These are phyloP conservation scores for Jamesozyma lodderae DNA, from an alignment of 805 yeast genomes.

Conservation along the genomic window DNA sequence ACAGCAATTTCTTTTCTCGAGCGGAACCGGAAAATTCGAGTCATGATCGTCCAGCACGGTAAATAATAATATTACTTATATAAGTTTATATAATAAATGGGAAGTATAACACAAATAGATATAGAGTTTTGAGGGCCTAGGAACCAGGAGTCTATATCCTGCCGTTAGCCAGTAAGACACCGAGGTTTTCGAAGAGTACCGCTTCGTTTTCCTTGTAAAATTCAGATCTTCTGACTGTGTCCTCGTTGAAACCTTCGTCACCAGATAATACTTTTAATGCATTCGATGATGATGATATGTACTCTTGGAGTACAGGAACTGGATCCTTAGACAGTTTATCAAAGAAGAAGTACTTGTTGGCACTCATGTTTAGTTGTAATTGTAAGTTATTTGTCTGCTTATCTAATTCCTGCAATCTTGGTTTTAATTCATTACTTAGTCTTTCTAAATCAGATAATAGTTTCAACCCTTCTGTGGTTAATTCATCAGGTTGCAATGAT, in stretches of 20 bases:
- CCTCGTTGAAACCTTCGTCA: conserved; percentile 86
- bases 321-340: conserved; percentile 69
- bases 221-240: conserved; percentile 71
- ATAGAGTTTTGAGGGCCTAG: background rate
- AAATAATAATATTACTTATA: too few species aligned
- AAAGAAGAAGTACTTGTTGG: conserved; percentile 72
- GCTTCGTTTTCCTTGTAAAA: conserved; percentile 65
- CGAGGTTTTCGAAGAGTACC: conserved; percentile 67
- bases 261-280: conserved; percentile 79
- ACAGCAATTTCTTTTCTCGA: background rate
- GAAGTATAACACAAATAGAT: background rate
- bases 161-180: conserved; percentile 48
- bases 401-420: conserved; percentile 36
- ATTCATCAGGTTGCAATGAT: conserved; percentile 11
- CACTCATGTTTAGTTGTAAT: conserved; percentile 43
- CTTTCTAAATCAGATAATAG: conserved; percentile 24
- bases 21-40: background rate
- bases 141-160: conserved; percentile 25
- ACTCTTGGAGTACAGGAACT: conserved; percentile 57
- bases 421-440: conserved; percentile 29
- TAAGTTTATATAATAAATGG: background rate
- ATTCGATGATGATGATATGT: conserved; percentile 74
- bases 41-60: background rate
- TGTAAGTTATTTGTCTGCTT: conserved; percentile 36
- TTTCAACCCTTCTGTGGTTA: conserved; percentile 25